Evolutionary conservation across 176 grass and related monocot genomes (phyloP), one percentile per base, ranked within the genome.

Genomic region (Ensete glaucum): DNA sequence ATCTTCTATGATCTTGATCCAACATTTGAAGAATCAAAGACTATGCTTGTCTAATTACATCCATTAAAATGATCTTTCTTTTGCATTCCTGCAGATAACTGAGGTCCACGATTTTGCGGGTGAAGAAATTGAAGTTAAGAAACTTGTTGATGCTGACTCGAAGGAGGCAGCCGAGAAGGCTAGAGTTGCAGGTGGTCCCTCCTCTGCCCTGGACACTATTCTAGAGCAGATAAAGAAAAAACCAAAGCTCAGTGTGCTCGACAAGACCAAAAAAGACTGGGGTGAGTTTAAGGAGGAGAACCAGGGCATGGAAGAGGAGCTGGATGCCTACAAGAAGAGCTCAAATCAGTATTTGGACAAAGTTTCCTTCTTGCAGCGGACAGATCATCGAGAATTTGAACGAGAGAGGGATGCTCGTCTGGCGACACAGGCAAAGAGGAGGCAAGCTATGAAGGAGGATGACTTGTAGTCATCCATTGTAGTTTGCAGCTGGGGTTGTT

Each of bases 231-330:
- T 99, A 87, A 89, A 81, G 83, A 99, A 99, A 85, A 99, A 94
- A 12, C 88, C 80, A 67, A 99, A 99, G 87, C 85, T 99, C 27
- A 99, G 88, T 17, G 96, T 99, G n/a, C 85, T 99, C 25, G 91
- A 95, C 76, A 99, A 99, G 75, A 99, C 96, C 0, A 99, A 99
- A 78, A 99, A 95, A 81, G 96, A 99, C 72, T 99, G 96, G 96
- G 88, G 85, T 60, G 96, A 99, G 78, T 99, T 89, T 67, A 99
- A 99, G 84, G 95, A 81, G 23, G 96, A 99, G 57, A 99, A 91
- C 71, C 86, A 78, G 56, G 91, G 92, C 1, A 34, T 99, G 84
- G 96, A 88, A 74, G 86, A 95, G 50, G 88, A 99, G 73, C 73
- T 99, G 76, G 96, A 89, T 19, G 76, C 81, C 2, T 99, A 99